Conservation (phyloP, 768 basidiomycete genomes). For the Pleurotus platypus region DNA sequence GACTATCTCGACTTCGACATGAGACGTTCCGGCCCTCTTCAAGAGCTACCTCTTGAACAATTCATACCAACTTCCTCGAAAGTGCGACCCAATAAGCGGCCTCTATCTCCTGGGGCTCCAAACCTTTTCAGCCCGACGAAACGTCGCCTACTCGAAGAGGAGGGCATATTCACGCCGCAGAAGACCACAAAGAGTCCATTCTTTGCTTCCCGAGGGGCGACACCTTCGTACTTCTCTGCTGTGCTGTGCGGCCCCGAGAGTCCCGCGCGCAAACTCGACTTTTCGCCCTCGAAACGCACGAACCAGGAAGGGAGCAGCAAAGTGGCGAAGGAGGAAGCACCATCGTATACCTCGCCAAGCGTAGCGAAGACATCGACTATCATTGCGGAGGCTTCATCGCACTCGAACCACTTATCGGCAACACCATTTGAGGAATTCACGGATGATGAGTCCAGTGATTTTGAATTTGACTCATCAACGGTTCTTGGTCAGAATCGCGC, state of each 20-base stretch:
- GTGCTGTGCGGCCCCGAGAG: conserved; percentile 30
- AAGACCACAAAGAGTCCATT: conserved; percentile 34
- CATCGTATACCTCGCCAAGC: conserved; percentile 11
- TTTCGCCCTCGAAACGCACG: conserved; percentile 34
- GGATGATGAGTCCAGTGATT: not conserved
- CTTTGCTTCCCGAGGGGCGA: conserved; percentile 20
- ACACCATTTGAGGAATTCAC: conserved; percentile 5
- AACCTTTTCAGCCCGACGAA: conserved; percentile 60
- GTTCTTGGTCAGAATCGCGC: not conserved
- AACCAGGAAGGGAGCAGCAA: not conserved
- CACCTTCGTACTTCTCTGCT: conserved; percentile 18
- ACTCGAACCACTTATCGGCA: not conserved
- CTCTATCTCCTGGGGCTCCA: conserved; percentile 52
- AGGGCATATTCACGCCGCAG: conserved; percentile 40
- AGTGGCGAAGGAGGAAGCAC: not conserved
- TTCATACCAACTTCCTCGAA: conserved; percentile 38
- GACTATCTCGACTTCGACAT: conserved; percentile 14
- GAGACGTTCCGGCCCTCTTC: conserved; percentile 50
- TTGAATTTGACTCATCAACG: not conserved
- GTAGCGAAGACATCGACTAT: not conserved
- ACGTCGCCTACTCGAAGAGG: conserved; percentile 58
- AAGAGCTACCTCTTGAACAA: conserved; percentile 55
- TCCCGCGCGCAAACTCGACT: conserved; percentile 51
- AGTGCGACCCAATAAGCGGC: conserved; percentile 50
- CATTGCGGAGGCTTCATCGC: not conserved